These are phyloP conservation scores for Aureobasidium sp. DNA, from an alignment of 2,329 filamentous ascomycete species.

Conservation along the genomic window DNA sequence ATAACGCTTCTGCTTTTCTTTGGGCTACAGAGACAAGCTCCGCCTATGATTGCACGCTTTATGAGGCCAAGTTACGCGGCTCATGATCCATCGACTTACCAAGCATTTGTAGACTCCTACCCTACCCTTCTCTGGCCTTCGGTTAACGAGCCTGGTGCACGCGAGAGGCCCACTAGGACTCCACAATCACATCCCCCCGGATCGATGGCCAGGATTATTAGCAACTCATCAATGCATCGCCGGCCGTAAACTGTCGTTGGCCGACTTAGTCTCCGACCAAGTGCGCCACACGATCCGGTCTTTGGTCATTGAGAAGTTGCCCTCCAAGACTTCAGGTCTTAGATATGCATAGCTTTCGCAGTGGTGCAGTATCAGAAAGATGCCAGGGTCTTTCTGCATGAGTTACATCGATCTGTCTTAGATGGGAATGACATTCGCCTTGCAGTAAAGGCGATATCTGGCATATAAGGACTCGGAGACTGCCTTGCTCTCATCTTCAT, in stretches of 20 bases:
- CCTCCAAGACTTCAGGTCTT: not conserved
- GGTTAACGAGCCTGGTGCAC: not conserved
- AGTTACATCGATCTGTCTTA: not conserved
- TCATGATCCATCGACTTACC: not conserved
- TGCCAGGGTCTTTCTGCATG: not conserved
- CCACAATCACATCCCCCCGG: not conserved
- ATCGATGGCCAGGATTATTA: not conserved
- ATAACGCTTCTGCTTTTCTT: not conserved
- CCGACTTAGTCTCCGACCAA: not conserved
- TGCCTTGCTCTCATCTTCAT: too few relatives aligned
- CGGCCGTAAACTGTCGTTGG: not conserved
- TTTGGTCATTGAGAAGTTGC: not conserved
- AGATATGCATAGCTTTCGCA: not conserved
- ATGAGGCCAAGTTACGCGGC: not conserved
- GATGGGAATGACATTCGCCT: not conserved
- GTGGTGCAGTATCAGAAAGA: not conserved
- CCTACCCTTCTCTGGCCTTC: not conserved
- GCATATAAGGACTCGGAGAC: not conserved
- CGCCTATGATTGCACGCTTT: not conserved
- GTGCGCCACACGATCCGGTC: too few relatives aligned
- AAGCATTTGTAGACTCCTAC: not conserved
- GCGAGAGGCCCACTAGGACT: not conserved
- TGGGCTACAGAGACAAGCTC: not conserved
- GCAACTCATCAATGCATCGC: not conserved
- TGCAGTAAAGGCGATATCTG: not conserved